These are phyloP conservation scores for Saccharomyces hybrid DNA, from an alignment of 1,139 yeast species.

Conservation along the genomic window DNA sequence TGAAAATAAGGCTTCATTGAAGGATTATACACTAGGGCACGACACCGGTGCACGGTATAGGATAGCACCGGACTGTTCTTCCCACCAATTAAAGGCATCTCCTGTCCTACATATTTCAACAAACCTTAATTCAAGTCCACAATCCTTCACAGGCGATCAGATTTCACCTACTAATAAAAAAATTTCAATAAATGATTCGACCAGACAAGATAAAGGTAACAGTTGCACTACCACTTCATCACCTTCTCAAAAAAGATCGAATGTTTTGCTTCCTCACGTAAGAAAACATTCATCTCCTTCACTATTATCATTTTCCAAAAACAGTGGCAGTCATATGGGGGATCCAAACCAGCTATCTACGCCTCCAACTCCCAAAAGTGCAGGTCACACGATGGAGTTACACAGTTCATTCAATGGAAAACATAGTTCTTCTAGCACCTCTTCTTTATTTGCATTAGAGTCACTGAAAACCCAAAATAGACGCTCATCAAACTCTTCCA, in stretches of 20 bases:
- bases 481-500: constrained; percentile 8
- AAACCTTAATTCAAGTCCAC: not conserved
- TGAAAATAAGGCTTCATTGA: not conserved
- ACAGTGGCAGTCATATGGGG: not conserved
- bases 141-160: not conserved
- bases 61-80: not conserved
- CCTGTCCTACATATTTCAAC: not conserved
- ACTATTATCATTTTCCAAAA: not conserved
- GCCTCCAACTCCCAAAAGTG: constrained; percentile 21
- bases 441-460: constrained; percentile 28
- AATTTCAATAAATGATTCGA: not conserved
- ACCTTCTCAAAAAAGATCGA: not conserved
- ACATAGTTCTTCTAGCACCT: constrained; percentile 6
- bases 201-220: not conserved
- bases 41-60: not conserved
- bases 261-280: not conserved
- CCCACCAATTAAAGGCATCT: not conserved
- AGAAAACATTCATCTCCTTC: not conserved
- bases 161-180: not conserved
- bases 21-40: not conserved
- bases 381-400: constrained; percentile 25
- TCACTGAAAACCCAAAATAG: constrained; percentile 21
- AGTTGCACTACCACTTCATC: not conserved
- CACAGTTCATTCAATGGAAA: constrained; percentile 25
- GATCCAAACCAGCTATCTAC: not conserved